phyloP scores from a whole-genome alignment of 176 grass and related monocot genomes.

The Eleusine coracana region DNA sequence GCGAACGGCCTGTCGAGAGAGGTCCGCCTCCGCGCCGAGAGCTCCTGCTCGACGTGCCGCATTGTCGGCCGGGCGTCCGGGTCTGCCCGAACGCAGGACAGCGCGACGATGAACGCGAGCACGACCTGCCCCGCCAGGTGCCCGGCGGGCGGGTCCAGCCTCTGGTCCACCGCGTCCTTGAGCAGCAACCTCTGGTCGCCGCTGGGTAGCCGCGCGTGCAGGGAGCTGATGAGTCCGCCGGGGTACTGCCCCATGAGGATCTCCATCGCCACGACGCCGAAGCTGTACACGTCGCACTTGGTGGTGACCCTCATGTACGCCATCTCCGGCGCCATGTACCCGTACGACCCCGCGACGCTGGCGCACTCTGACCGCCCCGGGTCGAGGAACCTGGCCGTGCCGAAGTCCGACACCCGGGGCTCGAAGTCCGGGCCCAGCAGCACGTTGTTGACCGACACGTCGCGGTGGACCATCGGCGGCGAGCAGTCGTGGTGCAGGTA shows the following conservation, averaged over 20 bases:
- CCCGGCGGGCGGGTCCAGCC: conserved; percentile 50
- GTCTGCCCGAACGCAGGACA: conserved; percentile 51
- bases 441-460: conserved; percentile 70
- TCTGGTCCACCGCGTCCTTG: conserved; percentile 60
- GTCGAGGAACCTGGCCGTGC: conserved; percentile 59
- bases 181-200: conserved; percentile 31
- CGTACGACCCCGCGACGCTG: conserved; percentile 66
- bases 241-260: conserved; percentile 74
- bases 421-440: conserved; percentile 59
- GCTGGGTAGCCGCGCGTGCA: conserved; percentile 16
- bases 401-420: conserved; percentile 72
- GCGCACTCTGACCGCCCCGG: conserved; percentile 53
- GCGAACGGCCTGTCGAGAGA: conserved; percentile 52
- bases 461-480: conserved; percentile 71
- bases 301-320: conserved; percentile 72
- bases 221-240: conserved; percentile 41
- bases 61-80: conserved; percentile 63
- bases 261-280: conserved; percentile 68
- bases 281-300: conserved; percentile 84
- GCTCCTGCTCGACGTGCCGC: conserved; percentile 61
- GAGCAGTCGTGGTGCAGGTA: conserved; percentile 83
- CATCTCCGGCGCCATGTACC: conserved; percentile 88
- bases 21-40: conserved; percentile 38
- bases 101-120: conserved; percentile 56
- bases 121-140: conserved; percentile 64